phyloP scores from a whole-genome alignment of 2,329 filamentous ascomycete species.

The Microdochium bolleyi region DNA sequence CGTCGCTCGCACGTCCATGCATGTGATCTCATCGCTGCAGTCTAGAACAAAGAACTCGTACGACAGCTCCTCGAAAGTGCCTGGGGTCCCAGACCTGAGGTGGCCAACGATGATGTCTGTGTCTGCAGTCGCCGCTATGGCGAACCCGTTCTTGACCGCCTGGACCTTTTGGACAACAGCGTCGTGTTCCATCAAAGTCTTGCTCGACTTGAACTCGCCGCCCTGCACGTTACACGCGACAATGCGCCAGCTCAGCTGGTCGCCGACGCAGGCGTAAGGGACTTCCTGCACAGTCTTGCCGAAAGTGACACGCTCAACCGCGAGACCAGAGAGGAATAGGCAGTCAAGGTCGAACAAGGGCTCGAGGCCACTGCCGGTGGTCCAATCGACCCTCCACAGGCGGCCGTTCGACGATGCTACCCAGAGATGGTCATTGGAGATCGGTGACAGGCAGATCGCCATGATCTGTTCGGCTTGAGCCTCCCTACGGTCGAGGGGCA shows the following conservation, averaged over 20 bases:
- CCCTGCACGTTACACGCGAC: constrained; percentile 34
- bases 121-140: constrained; percentile 47
- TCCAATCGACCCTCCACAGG: constrained; percentile 53
- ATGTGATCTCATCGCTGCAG: constrained; percentile 55
- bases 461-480: constrained; percentile 27
- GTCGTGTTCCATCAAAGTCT: constrained; percentile 26
- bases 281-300: constrained; percentile 30
- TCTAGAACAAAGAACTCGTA: constrained; percentile 54
- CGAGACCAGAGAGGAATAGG: constrained; percentile 36
- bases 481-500: constrained; percentile 26
- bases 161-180: constrained; percentile 37
- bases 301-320: constrained; percentile 28
- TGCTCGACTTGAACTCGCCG: constrained; percentile 18
- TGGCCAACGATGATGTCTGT: constrained; percentile 55
- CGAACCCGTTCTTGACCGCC: constrained; percentile 43
- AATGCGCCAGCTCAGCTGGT: constrained; percentile 30
- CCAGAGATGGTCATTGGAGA: constrained; percentile 43
- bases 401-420: constrained; percentile 50
- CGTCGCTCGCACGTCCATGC: constrained; percentile 51
- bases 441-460: constrained; percentile 35
- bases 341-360: constrained; percentile 33
- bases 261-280: constrained; percentile 37
- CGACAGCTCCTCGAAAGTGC: constrained; percentile 31
- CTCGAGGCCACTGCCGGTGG: constrained; percentile 31
- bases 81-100: constrained; percentile 20